Base-by-base conservation (phyloP, 2,329 filamentous ascomycete genomes). In the Penicillium vulpinum region DNA sequence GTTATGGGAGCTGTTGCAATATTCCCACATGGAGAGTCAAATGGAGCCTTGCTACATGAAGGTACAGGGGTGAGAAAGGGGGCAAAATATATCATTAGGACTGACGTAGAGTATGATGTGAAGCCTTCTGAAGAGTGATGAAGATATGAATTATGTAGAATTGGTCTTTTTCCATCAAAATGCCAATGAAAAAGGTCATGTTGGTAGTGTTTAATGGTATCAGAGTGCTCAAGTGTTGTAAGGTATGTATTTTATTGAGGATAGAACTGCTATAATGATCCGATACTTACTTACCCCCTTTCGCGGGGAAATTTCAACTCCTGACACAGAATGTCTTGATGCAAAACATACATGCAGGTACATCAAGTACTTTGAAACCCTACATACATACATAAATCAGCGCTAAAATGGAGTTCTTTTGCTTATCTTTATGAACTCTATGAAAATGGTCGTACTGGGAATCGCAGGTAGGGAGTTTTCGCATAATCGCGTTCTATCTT, bases 91-190 rank as follows among this genome's bases (percentile, higher is more conserved):
- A 85, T 90, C 1, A 89, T 90, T 43, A 73, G 88, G 54, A 89
- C 87, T 0, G 88, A 90, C 68, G 83, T 90, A 4, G 83, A 88
- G 70, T 90, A 89, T 61, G 87, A 90, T 70, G 75, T 89, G 21
- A 68, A 67, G 43, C 66, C 67, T 22, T 62, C 41, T 15, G 54
- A 58, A 16, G 52, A 54, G 26, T 55, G 41, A 62, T 21, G 16
- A 51, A 4, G 9, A 48, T 15, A 51, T 15, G 47, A 52, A 57
- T 45, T 29, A 36, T 43, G 21, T 26, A 51, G 28, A 51, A 9
- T 26, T 29, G 15, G 26, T 6, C 21, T n/a, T 18, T 7, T 15
- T n/a, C 6, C 26, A 47, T 11, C 3, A 15, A 31, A 40, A 50
- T 6, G 5, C 1, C 35, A 39, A 11, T 28, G 8, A 24, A 13